These are phyloP conservation scores for Pulveroboletus sp. DNA, from an alignment of 768 basidiomycete species.

Conservation along the genomic window DNA sequence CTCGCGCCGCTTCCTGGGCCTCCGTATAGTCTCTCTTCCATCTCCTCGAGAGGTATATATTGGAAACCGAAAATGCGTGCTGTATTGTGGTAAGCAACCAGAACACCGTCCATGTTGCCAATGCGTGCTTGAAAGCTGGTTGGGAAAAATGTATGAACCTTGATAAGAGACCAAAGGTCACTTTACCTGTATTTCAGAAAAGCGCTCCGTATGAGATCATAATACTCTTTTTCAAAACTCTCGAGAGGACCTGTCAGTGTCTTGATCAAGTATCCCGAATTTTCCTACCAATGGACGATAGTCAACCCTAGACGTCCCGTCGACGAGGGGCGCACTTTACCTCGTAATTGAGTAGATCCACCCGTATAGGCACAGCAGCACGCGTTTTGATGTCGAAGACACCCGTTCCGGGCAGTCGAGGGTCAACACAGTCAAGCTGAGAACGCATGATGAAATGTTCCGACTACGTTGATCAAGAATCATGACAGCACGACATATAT, in stretches of 20 bases:
- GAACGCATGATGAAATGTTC: slow-evolving; percentile 81
- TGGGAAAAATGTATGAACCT: background rate
- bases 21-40: slow-evolving; percentile 77
- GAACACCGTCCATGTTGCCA: slow-evolving; percentile 94
- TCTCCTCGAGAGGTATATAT: slow-evolving; percentile 80
- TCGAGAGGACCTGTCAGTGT: slow-evolving; percentile 56
- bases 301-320: background rate
- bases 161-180: no score
- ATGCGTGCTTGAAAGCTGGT: slow-evolving; percentile 90
- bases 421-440: slow-evolving; percentile 85
- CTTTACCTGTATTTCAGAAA: slow-evolving; percentile 88
- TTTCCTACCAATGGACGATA: slow-evolving; percentile 46
- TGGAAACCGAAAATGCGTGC: slow-evolving; percentile 89
- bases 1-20: slow-evolving; percentile 49
- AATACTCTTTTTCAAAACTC: slow-evolving; percentile 92
- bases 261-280: slow-evolving; percentile 73
- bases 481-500: background rate
- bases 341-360: slow-evolving; percentile 80
- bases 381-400: slow-evolving; percentile 97
- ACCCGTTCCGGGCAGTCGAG: slow-evolving; percentile 78
- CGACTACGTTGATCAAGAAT: slow-evolving; percentile 25
- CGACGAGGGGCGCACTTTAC: slow-evolving; percentile 29
- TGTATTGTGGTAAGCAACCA: slow-evolving; percentile 87
- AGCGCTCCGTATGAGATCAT: slow-evolving; percentile 88
- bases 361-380: slow-evolving; percentile 75